Base-by-base conservation (phyloP, 2,329 filamentous ascomycete genomes). In the Ceratocystis alfenasii region DNA sequence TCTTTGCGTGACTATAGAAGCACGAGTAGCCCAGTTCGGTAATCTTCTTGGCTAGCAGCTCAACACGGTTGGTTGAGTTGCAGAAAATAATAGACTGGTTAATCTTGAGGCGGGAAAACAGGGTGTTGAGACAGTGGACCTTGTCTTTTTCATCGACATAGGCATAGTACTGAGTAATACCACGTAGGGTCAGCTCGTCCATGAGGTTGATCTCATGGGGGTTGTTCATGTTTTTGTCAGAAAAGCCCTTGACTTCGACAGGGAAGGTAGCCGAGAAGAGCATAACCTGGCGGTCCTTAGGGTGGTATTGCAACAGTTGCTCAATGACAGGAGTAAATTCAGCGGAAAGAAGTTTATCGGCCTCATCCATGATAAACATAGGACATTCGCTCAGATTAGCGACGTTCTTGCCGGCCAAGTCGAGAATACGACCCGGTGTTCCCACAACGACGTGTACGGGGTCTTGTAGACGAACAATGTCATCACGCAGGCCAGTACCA, bases 21-120 rank as follows among this genome's bases (percentile, higher is more conserved):
- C 94, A 99, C 0, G 94, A 99, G 78, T 99, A 99, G 70, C 94
- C 94, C 70, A 99, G 85, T 76, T 99, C 95, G 61, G 95, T 99
- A 73, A 99, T 99, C 78, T 99, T 99, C 82, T 99, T 99, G 63
- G 94, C 94, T 30, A 99, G 84, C 64, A 99, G 82, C 77, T 99
- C 94, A 68, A 99, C 94, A 70, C 94, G 90, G 76, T 97, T 97
- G 65, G 94, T 99, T 50, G 94, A 99, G 78, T 99, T 99, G 79
- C 94, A 99, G 80, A 99, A 99, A 75, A 99, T 99, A 79, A 99
- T 99, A 69, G 95, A 99, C 80, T 99, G 94, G 78, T 99, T 99
- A 79, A 99, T 99, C 77, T 99, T 93, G 17, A 99, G 85, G 78
- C 96, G 96, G 71, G 92, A 96, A 81, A 99, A 99, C 69, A 99